These are phyloP conservation scores for Trametes sanguinea DNA, from an alignment of 768 basidiomycete species.

Conservation along the genomic window DNA sequence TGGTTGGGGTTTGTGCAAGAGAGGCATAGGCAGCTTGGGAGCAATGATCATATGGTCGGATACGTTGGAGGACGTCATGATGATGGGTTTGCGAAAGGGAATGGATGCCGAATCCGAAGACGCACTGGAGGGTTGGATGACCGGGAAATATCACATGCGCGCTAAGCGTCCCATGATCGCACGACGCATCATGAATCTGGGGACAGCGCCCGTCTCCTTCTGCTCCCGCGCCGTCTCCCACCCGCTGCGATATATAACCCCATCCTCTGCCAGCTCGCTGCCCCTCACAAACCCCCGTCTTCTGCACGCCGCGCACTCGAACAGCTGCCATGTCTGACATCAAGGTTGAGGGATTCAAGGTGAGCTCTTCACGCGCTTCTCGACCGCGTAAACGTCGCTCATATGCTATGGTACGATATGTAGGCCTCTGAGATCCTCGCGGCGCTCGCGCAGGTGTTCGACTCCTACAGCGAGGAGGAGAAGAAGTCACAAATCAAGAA, in stretches of 20 bases:
- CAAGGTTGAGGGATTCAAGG: conserved; percentile 78
- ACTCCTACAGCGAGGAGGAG: conserved; percentile 57
- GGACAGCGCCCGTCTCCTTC: conserved; percentile 7
- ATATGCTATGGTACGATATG: background rate
- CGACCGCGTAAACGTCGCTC: background rate
- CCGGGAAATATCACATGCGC: conserved; percentile 17
- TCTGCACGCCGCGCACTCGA: conserved; percentile 1
- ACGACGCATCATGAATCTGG: conserved; percentile 13
- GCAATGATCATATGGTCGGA: background rate
- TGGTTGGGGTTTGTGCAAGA: no score
- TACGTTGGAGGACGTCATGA: background rate
- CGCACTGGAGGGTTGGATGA: background rate
- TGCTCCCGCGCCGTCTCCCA: conserved; percentile 9
- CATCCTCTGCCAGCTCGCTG: background rate
- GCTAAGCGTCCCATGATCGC: conserved; percentile 20
- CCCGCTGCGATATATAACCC: conserved; percentile 12
- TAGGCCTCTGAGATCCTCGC: conserved; percentile 72
- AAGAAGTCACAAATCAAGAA: conserved; percentile 74
- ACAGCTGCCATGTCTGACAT: conserved; percentile 60
- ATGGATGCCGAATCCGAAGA: background rate
- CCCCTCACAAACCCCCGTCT: conserved; percentile 1
- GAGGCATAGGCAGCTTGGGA: no score
- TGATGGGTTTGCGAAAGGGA: background rate
- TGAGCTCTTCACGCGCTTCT: conserved; percentile 26
- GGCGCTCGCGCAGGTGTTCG: conserved; percentile 53